Evolutionary conservation across 2,329 filamentous ascomycete species (phyloP), one percentile per base, ranked within the genome.

Genomic region (Beauveria caledonica): DNA sequence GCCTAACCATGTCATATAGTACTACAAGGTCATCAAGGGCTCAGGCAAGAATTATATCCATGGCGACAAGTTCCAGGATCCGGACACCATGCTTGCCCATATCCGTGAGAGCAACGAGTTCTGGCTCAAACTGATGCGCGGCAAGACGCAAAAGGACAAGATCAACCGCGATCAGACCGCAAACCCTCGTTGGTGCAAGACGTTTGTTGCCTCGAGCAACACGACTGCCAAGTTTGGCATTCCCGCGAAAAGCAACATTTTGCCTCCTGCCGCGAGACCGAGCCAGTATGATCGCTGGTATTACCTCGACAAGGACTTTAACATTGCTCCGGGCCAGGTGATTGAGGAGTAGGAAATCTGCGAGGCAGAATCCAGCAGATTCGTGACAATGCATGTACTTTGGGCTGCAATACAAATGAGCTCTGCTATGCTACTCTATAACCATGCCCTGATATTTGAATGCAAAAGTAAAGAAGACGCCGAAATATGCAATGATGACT

Each of bases 141-240:
- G 73, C 53, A 68, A 69, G 33, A 72, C 72, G 7, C 66, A 74
- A 58, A 68, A 68, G 7, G 68, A 70, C 15, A 67, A 74, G 64
- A 74, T 77, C 64, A 76, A 72, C 66, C 72, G 69, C 62, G 74
- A 76, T 64, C 76, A 78, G 68, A 78, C 75, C 0, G 71, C 66
- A 39, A 64, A 67, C 48, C 67, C 69, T 3, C 62, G 62, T 9
- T 68, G 67, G 48, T 66, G 66, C 60, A 66, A 69, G 57, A 73
- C 71, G 63, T 76, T 71, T 44, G 50, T 75, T 13, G 58, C 65
- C n/a, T 69, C 69, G 56, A 66, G 67, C 44, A 65, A 71, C 11
- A 67, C 73, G 2, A 72, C 70, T 1, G 63, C 67, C 40, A 64
- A 63, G 48, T 72, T 76, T 49, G 56, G 61, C 2, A 66, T 76